Base-by-base conservation (phyloP, 139 green algal species). In the Chlorella sp. region DNA sequence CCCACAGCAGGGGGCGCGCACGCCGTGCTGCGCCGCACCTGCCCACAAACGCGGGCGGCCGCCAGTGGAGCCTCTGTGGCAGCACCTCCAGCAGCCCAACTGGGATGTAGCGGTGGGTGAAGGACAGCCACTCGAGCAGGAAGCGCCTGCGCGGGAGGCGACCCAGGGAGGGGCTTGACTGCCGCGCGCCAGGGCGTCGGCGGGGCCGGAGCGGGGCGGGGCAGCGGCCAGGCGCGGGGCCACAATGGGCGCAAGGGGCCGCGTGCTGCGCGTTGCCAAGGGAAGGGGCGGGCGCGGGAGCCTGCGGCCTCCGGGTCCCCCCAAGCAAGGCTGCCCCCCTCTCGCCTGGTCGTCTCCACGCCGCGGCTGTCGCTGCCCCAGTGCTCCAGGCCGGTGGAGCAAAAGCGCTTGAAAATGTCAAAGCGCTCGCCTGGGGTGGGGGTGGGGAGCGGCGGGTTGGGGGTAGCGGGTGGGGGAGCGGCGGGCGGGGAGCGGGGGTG, bases 91-190 rank as follows among this genome's bases (percentile, higher is more conserved):
- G 70, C 71, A 99, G 80, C 0, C 92, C 95, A 36, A 97, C 89
- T 3, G 96, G 96, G n/a, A 98, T 83, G 83, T 99, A 99, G 61
- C 96, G 92, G 85, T 95, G 86, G 66, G 91, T 81, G 85, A 95
- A 99, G 53, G 80, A 92, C 51, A 99, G 84, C 95, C 93, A 98
- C 86, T 99, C 96, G 41, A 99, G 89, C 78, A 99, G 78, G 86
- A 98, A 99, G 12, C 88, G 83, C 25, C 77, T 83, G 79, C 35
- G n/a, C n/a, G 29, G 42, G 27, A 36, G 25, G 27, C 8, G 64
- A 31, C n/a, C n/a, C n/a, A n/a, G n/a, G n/a, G n/a, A n/a, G n/a
- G n/a, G n/a, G n/a, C n/a, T n/a, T n/a, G n/a, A n/a, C n/a, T n/a
- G n/a, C n/a, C n/a, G n/a, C n/a, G n/a, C n/a, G n/a, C n/a, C n/a